Conservation (phyloP, 331 rosid genomes). For the Cydonia oblonga region DNA sequence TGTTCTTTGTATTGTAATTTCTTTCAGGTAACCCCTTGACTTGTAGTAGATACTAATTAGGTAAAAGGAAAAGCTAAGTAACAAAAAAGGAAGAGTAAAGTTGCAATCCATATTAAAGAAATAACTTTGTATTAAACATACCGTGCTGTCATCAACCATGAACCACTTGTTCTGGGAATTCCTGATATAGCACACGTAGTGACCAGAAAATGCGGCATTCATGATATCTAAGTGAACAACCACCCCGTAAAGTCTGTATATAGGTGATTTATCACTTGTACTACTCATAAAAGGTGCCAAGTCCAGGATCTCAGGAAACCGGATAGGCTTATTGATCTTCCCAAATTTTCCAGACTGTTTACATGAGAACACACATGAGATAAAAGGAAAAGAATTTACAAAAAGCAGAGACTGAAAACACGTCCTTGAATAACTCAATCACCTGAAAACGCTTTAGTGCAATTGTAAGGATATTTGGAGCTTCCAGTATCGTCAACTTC, state of each 20-base stretch:
- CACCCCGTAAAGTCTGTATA: conserved; percentile 79
- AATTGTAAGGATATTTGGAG: conserved; percentile 92
- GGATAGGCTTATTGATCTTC: conserved; percentile 86
- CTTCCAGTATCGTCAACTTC: conserved; percentile 81
- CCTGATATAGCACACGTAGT: conserved; percentile 89
- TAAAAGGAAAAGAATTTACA: neutral
- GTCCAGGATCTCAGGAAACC: conserved; percentile 72
- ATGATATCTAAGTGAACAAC: conserved; percentile 87
- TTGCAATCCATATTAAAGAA: neutral
- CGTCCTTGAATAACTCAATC: conserved; percentile 7
- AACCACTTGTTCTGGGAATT: conserved; percentile 87
- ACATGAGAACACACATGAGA: neutral
- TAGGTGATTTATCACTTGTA: conserved; percentile 77
- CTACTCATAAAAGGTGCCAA: conserved; percentile 86
- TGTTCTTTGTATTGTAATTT: neutral
- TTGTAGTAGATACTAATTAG: neutral
- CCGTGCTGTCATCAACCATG: conserved; percentile 90
- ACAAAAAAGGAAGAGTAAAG: conserved; percentile 7
- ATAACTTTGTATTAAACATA: conserved; percentile 22
- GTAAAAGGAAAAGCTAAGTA: neutral
- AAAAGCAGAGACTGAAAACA: conserved; percentile 2
- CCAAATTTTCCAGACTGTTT: conserved; percentile 93
- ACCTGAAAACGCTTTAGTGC: conserved; percentile 98
- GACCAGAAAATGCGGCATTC: conserved; percentile 96
- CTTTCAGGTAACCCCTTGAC: neutral